A percentile compares a stretch with the other conserved stretches of the same genome.
phyloP scores from a whole-genome alignment of 148 eudicot genomes.

The Nyssa sinensis region DNA sequence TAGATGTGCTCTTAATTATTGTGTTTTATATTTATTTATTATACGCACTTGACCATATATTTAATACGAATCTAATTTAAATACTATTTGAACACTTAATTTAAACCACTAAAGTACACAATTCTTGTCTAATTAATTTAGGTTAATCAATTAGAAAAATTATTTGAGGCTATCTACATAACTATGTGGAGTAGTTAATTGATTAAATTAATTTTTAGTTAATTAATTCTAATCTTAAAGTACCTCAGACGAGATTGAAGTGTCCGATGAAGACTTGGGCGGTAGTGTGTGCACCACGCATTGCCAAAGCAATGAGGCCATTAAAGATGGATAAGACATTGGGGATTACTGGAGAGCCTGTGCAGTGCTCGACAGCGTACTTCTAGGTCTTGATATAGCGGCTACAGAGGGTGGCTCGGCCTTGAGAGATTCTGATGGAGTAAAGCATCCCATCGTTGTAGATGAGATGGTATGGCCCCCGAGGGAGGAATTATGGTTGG shows the following conservation, averaged over 20 bases:
- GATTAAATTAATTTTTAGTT: too few relatives aligned
- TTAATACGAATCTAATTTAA: too few relatives aligned
- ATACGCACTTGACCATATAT: too few relatives aligned
- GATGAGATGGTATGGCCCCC: conserved; percentile 76
- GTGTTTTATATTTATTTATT: too few relatives aligned
- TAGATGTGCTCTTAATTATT: too few relatives aligned
- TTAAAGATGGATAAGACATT: conserved; percentile 56
- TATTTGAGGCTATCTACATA: too few relatives aligned
- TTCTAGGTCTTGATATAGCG: conserved; percentile 69
- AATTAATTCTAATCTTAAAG: too few relatives aligned
- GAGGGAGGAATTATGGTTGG: conserved; percentile 78
- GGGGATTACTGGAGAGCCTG: conserved; percentile 41
- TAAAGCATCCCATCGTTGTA: conserved; percentile 90
- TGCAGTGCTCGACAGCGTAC: conserved; percentile 32
- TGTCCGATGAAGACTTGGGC: conserved; percentile 38
- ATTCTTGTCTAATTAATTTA: too few relatives aligned
- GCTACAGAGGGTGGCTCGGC: conserved; percentile 64
- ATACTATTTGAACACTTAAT: too few relatives aligned
- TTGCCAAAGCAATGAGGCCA: conserved; percentile 42
- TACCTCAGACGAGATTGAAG: conserved; percentile 30
- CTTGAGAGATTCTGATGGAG: conserved; percentile 42
- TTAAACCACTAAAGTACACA: too few relatives aligned
- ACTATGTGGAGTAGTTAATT: too few relatives aligned
- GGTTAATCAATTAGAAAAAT: too few relatives aligned
- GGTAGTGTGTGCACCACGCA: conserved; percentile 35